These are phyloP conservation scores for Colletotrichum sp. DNA, from an alignment of 2,329 filamentous ascomycete genomes.

Conservation along the genomic window DNA sequence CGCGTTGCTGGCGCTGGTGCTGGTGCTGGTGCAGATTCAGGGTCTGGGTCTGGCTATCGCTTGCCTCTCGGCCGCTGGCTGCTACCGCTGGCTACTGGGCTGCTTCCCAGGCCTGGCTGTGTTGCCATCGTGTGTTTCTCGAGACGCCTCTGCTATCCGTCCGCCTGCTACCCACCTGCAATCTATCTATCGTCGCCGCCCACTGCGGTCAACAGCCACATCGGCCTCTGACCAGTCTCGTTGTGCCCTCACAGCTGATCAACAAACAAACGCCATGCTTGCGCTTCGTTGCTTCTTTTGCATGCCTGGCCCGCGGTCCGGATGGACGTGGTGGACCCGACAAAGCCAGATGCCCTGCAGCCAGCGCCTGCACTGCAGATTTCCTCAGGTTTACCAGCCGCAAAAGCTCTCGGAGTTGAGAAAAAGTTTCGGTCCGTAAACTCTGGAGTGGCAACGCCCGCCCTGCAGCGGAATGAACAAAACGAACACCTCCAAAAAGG, in stretches of 20 bases:
- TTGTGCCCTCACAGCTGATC: not conserved
- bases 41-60: not conserved
- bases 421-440: not conserved
- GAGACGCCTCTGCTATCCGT: not conserved
- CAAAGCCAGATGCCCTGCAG: not conserved
- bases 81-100: not conserved
- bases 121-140: not conserved
- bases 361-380: not conserved
- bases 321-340: not conserved
- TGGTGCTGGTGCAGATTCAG: not conserved
- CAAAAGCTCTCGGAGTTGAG: not conserved
- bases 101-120: not conserved
- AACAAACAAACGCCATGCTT: constrained; percentile 3
- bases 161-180: not conserved
- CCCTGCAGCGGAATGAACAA: not conserved
- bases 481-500: not conserved
- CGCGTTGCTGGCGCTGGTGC: not conserved
- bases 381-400: not conserved
- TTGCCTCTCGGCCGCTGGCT: not conserved
- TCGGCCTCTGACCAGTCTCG: not conserved
- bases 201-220: not conserved
- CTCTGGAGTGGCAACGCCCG: not conserved
- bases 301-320: not conserved
- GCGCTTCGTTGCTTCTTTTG: not conserved
- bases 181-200: not conserved